Evolutionary conservation across 306 rosid species (phyloP), one percentile per base, ranked within the genome.

Genomic region (Trichosanthes truncata): DNA sequence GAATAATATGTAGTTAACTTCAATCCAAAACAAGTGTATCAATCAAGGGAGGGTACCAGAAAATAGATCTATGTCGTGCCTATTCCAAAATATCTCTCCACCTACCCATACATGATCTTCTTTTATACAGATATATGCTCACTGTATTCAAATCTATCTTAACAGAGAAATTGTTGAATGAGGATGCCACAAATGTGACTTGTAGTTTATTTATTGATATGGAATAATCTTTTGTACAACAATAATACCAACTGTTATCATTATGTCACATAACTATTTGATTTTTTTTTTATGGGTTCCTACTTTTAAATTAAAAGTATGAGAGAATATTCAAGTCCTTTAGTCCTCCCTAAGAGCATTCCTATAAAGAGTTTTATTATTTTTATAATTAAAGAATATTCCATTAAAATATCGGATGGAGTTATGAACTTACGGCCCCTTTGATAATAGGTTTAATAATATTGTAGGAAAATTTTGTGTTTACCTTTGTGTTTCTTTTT

Each of bases 11-110:
- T 72, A 72, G 33, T 43, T 71, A 23, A 23, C 36, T 71, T 71
- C 57, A 71, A 71, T 72, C 77, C 77, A 72, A 72, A 72, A 40
- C 40, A 71, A 45, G 23, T 72, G 21, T 72, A 72, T 72, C 36
- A 25, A 72, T 72, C 18, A 23, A 72, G 76, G 49, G 46, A 36
- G 29, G 74, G 49, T 17, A 18, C 49, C 74, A 8, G 74, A 38
- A 67, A 65, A 65, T 65, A 65, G 21, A 62, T 8, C n/a, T 12
- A 23, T 65, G 72, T 15, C 12, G 15, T 33, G 33, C 65, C 6
- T 33, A 63, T 62, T 31, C 20, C 69, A 15, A 29, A 26, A 25
- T 60, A 36, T 12, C 31, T 56, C 69, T 62, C 41, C 31, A 31
- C 38, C 38, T 41, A 15, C n/a, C n/a, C n/a, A 18, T 65, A 21